Base-by-base conservation (phyloP, 768 basidiomycete species). In the Lenzites betulinus region DNA sequence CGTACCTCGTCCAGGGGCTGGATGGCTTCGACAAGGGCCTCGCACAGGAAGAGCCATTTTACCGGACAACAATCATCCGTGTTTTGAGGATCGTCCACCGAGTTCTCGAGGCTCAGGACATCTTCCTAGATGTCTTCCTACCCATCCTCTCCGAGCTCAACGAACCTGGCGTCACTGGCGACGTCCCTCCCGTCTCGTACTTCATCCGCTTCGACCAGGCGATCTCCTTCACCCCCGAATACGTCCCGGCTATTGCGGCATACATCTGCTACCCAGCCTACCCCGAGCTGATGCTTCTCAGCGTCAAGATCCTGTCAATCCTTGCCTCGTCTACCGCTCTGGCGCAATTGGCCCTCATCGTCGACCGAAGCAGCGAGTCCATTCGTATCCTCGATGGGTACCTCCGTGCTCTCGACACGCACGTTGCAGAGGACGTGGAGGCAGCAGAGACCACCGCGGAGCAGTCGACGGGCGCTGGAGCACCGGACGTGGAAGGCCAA, bases 121-220 rank as follows among this genome's bases (percentile, higher is more conserved):
- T 93, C 56, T 97, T 95, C 78, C 79, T 95, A 42, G 94, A 98
- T 55, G 87, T 95, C 23, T 83, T 96, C 50, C 76, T 96, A 3
- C 93, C 93, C 2, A 75, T 89, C 22, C 81, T 95, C 8, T 77
- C 83, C 20, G 88, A 93, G 55, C 78, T 86, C 58, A 84, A 84
- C 61, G 83, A 81, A 60, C 71, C 82, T 0, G 71, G 82, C 0
- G 69, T 87, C 47, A 74, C 85, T 25, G 85, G 85, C 28, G 79
- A 76, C 8, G 72, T 84, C 16, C 83, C 85, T 61, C 77, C 88
- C 0, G 82, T 86, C 11, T 89, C 88, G 2, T 88, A 82, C 69
- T 91, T 88, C 76, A 85, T 82, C 20, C 78, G 83, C 59, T 82
- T 94, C 63, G 90, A 93, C 66, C 85, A 92, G 68, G 86, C 86